phyloP scores from a whole-genome alignment of 2,329 filamentous ascomycete species.

The Pseudomassariella vexata region DNA sequence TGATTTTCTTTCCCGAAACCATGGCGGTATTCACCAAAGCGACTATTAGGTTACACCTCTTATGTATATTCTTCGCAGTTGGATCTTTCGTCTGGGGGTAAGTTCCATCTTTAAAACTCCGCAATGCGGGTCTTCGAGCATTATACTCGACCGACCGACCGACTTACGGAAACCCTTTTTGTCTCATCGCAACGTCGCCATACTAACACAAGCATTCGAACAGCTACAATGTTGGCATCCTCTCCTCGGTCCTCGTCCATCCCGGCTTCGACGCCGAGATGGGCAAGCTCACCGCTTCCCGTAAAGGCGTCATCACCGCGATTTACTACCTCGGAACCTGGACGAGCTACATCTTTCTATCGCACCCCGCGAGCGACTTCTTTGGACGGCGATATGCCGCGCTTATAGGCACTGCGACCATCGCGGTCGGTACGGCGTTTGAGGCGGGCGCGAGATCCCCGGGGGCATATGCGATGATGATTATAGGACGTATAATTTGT shows the following conservation, averaged over 20 bases:
- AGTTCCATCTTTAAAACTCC: too few species aligned
- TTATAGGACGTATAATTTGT: conserved; percentile 43
- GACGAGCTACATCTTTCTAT: conserved; percentile 47
- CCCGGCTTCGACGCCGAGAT: conserved; percentile 45
- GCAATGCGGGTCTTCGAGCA: too few species aligned
- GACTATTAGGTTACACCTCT: conserved; percentile 33
- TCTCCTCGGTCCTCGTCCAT: conserved; percentile 51
- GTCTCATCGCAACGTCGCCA: too few species aligned
- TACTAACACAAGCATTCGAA: too few species aligned
- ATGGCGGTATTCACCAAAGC: conserved; percentile 26
- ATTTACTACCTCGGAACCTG: conserved; percentile 55
- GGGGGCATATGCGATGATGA: conserved; percentile 39
- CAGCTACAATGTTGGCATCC: conserved; percentile 49
- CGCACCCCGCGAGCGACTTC: conserved; percentile 43
- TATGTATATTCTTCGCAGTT: conserved; percentile 49
- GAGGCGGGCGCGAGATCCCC: conserved; percentile 37
- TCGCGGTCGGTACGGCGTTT: conserved; percentile 42
- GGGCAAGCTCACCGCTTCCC: conserved; percentile 34
- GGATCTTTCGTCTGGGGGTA: conserved; percentile 53
- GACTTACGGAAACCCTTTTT: too few species aligned
- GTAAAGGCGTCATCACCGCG: conserved; percentile 47
- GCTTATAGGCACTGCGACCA: conserved; percentile 37
- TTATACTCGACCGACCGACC: too few species aligned
- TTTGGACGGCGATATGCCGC: conserved; percentile 47
- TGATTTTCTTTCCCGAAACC: too few species aligned